Percentiles rank a stretch among this genome's conserved stretches.
These are phyloP conservation scores for Silene conica DNA, from an alignment of 148 eudicot genomes.

Conservation along the genomic window DNA sequence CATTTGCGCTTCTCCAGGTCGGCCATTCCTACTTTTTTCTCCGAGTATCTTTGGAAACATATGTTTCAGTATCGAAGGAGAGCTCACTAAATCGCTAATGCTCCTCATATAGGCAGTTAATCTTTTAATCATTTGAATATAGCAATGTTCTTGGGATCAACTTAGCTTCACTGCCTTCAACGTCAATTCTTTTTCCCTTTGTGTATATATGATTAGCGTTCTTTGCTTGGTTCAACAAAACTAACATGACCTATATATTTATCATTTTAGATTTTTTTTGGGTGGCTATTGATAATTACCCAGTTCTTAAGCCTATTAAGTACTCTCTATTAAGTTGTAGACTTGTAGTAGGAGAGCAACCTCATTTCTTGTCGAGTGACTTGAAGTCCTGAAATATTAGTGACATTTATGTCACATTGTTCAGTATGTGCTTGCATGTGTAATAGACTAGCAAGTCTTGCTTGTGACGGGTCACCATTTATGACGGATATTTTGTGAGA, in stretches of 20 bases:
- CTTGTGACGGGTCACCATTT: no score
- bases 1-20: conserved; percentile 94
- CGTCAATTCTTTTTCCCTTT: no score
- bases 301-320: background rate
- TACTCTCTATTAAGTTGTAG: background rate
- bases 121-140: background rate
- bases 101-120: background rate
- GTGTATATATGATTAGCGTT: background rate
- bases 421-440: background rate
- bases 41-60: conserved; percentile 6
- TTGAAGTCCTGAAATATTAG: background rate
- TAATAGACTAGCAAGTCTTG: no score
- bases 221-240: background rate
- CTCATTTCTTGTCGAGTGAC: background rate
- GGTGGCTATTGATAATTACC: background rate
- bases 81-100: background rate
- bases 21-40: background rate
- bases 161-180: background rate
- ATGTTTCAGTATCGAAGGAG: conserved; percentile 1
- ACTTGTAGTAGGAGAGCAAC: background rate
- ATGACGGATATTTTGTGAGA: no score
- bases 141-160: background rate
- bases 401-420: background rate
- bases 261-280: background rate
- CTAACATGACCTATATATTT: background rate